These are phyloP conservation scores for Cystofilobasidium bisporidii DNA, from an alignment of 768 basidiomycete species.

Conservation along the genomic window DNA sequence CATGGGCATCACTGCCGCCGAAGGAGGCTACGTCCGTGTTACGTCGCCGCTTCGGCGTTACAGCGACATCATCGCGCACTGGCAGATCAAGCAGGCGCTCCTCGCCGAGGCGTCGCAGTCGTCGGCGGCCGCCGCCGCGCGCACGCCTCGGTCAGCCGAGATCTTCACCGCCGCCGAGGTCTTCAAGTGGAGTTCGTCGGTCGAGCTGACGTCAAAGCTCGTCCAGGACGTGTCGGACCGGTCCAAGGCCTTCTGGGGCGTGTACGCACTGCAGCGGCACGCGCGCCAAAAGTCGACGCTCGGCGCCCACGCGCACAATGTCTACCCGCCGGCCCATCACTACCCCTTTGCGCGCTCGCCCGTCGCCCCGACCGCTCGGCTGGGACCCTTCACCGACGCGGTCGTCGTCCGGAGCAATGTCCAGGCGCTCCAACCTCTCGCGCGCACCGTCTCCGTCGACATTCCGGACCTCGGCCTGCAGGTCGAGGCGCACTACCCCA, in stretches of 20 bases:
- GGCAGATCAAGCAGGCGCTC: slow-evolving; percentile 81
- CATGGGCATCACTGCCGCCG: slow-evolving; percentile 52
- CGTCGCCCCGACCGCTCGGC: slow-evolving; percentile 1
- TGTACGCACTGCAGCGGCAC: slow-evolving; percentile 18
- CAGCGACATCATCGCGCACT: slow-evolving; percentile 70
- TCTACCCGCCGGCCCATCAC: background rate
- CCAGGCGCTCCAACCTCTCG: background rate
- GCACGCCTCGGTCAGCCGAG: background rate
- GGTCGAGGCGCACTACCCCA: slow-evolving; percentile 14
- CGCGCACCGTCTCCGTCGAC: slow-evolving; percentile 4
- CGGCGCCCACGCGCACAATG: slow-evolving; percentile 3
- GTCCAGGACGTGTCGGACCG: background rate
- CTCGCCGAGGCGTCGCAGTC: background rate
- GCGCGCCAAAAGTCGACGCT: slow-evolving; percentile 3
- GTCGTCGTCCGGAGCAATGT: background rate
- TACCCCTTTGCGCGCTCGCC: background rate
- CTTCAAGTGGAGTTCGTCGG: background rate
- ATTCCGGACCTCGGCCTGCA: slow-evolving; percentile 14
- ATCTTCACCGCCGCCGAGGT: slow-evolving; percentile 5
- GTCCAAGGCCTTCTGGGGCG: slow-evolving; percentile 18
- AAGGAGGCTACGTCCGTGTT: slow-evolving; percentile 69
- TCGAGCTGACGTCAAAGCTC: slow-evolving; percentile 7
- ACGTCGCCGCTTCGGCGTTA: slow-evolving; percentile 85
- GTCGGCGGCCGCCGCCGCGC: background rate
- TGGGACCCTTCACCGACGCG: slow-evolving; percentile 11